These are phyloP conservation scores for Botrytis medusae DNA, from an alignment of 2,329 filamentous ascomycete species.

Conservation along the genomic window DNA sequence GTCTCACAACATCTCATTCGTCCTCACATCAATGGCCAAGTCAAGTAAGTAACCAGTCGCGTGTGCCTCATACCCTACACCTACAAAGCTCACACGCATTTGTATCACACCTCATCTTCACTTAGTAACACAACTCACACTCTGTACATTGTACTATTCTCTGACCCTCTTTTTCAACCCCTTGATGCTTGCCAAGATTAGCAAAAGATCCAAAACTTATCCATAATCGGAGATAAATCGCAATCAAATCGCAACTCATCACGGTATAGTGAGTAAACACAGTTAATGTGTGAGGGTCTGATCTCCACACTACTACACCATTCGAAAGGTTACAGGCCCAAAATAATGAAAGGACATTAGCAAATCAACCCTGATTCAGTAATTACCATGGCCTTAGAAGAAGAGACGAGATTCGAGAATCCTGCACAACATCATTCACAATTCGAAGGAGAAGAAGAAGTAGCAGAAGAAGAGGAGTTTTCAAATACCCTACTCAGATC, in stretches of 20 bases:
- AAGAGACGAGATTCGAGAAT: background rate
- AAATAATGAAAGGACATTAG: slow-evolving; percentile 10
- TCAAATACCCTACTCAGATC: background rate
- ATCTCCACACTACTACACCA: background rate
- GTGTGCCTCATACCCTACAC: slow-evolving; percentile 8
- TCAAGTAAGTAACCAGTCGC: slow-evolving; percentile 5
- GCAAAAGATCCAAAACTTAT: background rate
- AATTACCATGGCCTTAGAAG: background rate
- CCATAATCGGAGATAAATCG: background rate
- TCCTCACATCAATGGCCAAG: background rate
- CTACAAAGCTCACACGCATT: background rate
- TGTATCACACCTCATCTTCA: background rate
- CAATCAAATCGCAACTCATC: slow-evolving; percentile 5
- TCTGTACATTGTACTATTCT: background rate
- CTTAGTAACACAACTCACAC: background rate
- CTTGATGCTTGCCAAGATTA: slow-evolving; percentile 4
- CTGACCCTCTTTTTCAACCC: background rate
- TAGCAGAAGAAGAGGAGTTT: background rate
- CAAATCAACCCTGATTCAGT: slow-evolving; percentile 16
- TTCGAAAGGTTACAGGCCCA: slow-evolving; percentile 13
- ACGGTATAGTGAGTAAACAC: background rate
- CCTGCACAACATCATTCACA: slow-evolving; percentile 12
- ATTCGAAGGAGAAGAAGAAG: slow-evolving; percentile 1
- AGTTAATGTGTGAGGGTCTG: background rate
- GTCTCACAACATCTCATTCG: slow-evolving; percentile 2